Base-by-base conservation (phyloP, 148 eudicot genomes). In the Linanthus parryae region DNA sequence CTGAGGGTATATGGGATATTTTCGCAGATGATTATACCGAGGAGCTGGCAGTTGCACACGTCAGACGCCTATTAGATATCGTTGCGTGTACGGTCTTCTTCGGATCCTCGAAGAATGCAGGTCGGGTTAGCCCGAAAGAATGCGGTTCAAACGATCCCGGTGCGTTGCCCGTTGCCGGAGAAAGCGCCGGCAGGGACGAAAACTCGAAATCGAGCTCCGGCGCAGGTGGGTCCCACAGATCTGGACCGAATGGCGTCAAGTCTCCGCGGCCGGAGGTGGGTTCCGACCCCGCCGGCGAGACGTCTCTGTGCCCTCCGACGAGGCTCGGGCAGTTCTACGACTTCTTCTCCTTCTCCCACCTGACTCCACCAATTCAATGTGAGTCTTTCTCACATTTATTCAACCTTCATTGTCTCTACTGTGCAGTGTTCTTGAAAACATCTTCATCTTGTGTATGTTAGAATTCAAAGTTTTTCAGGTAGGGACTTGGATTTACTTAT, bases 291-390 rank as follows among this genome's bases (percentile, higher is more conserved):
- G 73, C 14, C 63, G 54, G 10, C 70, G 71, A 63, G 76, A 5
- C 60, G 57, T 52, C 76, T 28, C 27, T 83, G 66, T 78, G 61
- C 42, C 97, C 95, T 19, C 88, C 95, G 28, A 84, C 88, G 59
- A 71, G 69, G 70, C 70, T 91, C 4, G 88, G 84, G 14, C 84
- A 83, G 69, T 91, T 91, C 60, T 91, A 86, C 54, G 95, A 86
- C 61, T 91, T 91, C 71, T 91, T 91, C 81, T 86, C 94, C 30
- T 77, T 91, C 65, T 76, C 95, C 59, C 92, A 86, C 67, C 67
- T 86, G 36, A 77, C 94, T 58, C 81, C 95, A 7, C 97, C 95
- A 1, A 66, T 91, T 40, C 95, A 91, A 43, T 91, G 97, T 91
- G 21, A 60, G 89, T 61, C 21, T n/a, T 55, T 4, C 1, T 0